Conservation (phyloP, 805 yeast species). For the Ogataea paradorogensis region DNA sequence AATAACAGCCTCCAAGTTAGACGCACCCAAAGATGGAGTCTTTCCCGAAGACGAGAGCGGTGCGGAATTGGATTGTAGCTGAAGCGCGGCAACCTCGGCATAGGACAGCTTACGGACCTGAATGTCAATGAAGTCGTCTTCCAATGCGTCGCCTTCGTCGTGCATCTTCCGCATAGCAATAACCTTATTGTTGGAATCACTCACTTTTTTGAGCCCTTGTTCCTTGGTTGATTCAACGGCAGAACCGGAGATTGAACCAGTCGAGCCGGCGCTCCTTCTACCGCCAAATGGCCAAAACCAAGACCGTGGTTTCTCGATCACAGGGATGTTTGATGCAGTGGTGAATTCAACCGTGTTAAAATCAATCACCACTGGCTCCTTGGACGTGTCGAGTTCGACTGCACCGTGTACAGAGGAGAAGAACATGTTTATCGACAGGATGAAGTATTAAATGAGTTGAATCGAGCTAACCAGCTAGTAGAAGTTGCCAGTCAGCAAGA, state of each 20-base stretch:
- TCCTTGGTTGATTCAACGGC: slow-evolving; percentile 2
- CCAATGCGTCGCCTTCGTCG: slow-evolving; percentile 13
- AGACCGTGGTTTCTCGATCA: slow-evolving; percentile 14
- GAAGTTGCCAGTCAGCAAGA: slow-evolving; percentile 8
- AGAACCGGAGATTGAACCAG: not conserved
- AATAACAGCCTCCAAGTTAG: slow-evolving; percentile 19
- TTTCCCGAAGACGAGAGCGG: slow-evolving; percentile 3
- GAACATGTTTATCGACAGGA: slow-evolving; percentile 1
- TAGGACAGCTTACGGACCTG: slow-evolving; percentile 47
- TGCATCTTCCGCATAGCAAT: slow-evolving; percentile 33
- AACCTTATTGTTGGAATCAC: slow-evolving; percentile 25
- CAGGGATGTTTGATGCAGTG: slow-evolving; percentile 1
- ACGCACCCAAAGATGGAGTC: not conserved
- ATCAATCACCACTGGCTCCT: slow-evolving; percentile 21
- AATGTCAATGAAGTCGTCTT: slow-evolving; percentile 42
- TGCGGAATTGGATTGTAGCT: slow-evolving; percentile 7
- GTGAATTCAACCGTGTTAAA: slow-evolving; percentile 21
- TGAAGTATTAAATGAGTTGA: not conserved
- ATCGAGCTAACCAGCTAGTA: slow-evolving; percentile 10
- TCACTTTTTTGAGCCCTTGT: slow-evolving; percentile 8
- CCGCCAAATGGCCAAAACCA: slow-evolving; percentile 23
- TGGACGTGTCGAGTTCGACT: slow-evolving; percentile 1
- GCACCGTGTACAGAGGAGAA: slow-evolving; percentile 2
- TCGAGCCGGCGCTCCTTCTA: not conserved
- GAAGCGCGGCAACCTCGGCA: slow-evolving; percentile 48